Base-by-base conservation (phyloP, 441 rosid genomes). In the Capsella rubella region DNA sequence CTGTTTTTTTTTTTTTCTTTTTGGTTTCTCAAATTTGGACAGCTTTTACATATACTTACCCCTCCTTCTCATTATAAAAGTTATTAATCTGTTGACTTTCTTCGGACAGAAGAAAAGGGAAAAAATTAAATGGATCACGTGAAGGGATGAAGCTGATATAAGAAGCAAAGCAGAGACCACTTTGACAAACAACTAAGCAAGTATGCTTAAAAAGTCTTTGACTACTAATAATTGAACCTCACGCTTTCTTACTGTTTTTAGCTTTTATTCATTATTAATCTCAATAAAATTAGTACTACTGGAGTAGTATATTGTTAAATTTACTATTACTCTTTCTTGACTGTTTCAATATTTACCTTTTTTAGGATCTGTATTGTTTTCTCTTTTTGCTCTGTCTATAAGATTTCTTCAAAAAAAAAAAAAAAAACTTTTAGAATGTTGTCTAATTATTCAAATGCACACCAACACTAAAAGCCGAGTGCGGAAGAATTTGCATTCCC, bases 111-210 rank as follows among this genome's bases (percentile, higher is more conserved):
- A 50, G n/a, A 14, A 16, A 21, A 42, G 3, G 21, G 37, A 25
- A 29, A 18, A 16, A 64, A 56, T n/a, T 76, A 39, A 76, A 76
- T 76, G 62, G 62, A 14, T 76, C 80, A 76, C 80, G 72, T 76
- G 75, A 21, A 21, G 1, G 25, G 25, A 21, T 21, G 25, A 76
- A 76, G 43, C 71, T 70, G 75, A 51, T n/a, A 39, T 15, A 63
- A 47, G 61, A 76, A 76, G 79, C 75, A 76, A 76, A 69, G 69
- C 69, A 61, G 51, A 76, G 66, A 76, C 67, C 71, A 76, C 76
- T 76, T 76, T 70, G 75, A 76, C 67, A 57, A 76, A 76, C 12
- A 70, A 63, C 32, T 39, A 70, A 70, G 80, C 71, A 55, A 76
- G 66, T 64, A 63, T 76, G 54, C 71, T 21, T 42, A 39, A 69